Evolutionary conservation across 495 filamentous ascomycete genomes (phyloP).

Genomic region (Lophiotrema nucula): DNA sequence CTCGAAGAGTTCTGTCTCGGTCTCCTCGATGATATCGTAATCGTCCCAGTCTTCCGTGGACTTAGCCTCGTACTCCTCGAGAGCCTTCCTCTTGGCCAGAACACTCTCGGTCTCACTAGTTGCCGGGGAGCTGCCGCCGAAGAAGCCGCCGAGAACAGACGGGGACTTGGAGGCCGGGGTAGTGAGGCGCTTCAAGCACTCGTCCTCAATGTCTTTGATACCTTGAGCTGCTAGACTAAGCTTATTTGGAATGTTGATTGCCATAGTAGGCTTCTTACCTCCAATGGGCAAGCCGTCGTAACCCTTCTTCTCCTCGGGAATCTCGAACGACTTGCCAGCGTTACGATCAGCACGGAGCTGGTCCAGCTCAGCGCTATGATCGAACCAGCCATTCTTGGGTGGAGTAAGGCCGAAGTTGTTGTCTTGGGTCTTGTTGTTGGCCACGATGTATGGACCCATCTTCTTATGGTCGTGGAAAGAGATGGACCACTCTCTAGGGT

Average conservation of each 20-base stretch:
- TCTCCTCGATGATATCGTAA: not conserved
- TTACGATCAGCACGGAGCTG: not conserved
- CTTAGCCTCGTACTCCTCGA: too few relatives aligned
- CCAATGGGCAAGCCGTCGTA: too few relatives aligned
- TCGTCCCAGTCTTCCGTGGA: not conserved
- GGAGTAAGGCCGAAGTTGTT: not conserved
- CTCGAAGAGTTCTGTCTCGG: not conserved
- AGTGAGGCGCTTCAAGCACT: too few relatives aligned
- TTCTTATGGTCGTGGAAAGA: not conserved
- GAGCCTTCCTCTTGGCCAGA: too few relatives aligned
- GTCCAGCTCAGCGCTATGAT: not conserved
- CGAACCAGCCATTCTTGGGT: not conserved
- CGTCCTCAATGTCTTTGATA: too few relatives aligned
- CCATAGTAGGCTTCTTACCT: slow-evolving; percentile 1
- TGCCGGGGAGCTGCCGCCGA: too few relatives aligned
- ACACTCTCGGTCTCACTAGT: too few relatives aligned
- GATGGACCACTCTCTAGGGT: not conserved
- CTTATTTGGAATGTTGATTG: not conserved
- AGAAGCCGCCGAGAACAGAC: not conserved
- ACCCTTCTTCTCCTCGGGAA: too few relatives aligned
- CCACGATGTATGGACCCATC: not conserved
- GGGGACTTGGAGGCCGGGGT: too few relatives aligned
- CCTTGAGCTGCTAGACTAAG: too few relatives aligned
- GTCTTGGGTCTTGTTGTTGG: not conserved
- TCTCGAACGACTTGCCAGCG: slow-evolving; percentile 4